Evolutionary conservation across 306 rosid species (phyloP).

Genomic region (Lathyrus tuberosus): DNA sequence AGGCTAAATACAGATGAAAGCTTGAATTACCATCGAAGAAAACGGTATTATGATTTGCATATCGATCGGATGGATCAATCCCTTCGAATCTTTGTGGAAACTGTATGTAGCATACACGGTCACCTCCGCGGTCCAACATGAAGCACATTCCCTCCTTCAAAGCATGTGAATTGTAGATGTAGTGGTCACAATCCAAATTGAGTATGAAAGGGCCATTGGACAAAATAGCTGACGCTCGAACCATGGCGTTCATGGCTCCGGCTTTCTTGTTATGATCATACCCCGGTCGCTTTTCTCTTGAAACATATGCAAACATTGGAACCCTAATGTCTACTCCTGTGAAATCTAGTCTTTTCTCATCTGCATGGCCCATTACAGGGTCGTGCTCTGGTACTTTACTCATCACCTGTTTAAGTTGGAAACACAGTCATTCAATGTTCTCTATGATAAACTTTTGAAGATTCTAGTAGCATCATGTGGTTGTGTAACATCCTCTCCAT

Average conservation of each 20-base stretch:
- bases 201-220: conserved; percentile 85
- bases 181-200: conserved; percentile 84
- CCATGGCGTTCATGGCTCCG: conserved; percentile 93
- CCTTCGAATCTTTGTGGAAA: conserved; percentile 93
- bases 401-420: conserved; percentile 42
- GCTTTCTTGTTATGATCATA: conserved; percentile 89
- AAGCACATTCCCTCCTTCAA: conserved; percentile 82
- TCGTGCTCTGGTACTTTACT: conserved; percentile 72
- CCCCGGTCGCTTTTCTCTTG: conserved; percentile 82
- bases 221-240: conserved; percentile 80
- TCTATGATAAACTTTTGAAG: too few relatives aligned
- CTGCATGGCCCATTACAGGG: conserved; percentile 59
- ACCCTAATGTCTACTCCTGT: conserved; percentile 74
- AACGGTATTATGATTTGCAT: conserved; percentile 88
- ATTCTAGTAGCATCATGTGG: too few relatives aligned
- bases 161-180: conserved; percentile 66
- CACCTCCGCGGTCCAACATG: conserved; percentile 93
- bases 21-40: conserved; percentile 67
- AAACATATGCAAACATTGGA: conserved; percentile 87
- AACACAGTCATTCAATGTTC: not conserved
- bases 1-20: not conserved
- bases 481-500: too few relatives aligned
- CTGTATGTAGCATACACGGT: conserved; percentile 77
- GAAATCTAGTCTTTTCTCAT: conserved; percentile 70
- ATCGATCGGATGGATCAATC: conserved; percentile 85